Evolutionary conservation across 2,329 filamentous ascomycete species (phyloP).

Genomic region (Penicillium sp.): DNA sequence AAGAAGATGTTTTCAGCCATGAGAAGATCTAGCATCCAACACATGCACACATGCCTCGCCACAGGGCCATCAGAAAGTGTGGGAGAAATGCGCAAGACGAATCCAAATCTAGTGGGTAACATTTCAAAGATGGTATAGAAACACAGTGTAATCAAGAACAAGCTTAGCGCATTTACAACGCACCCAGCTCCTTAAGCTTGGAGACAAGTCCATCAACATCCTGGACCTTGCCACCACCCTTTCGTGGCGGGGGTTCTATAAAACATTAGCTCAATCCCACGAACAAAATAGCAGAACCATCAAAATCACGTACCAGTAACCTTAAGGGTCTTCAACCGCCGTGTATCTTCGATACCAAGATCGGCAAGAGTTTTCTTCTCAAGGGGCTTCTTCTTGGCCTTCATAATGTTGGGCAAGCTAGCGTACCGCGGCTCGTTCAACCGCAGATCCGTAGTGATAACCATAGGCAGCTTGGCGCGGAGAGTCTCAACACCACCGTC

Average conservation of each 20-base stretch:
- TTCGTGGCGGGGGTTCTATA: constrained; percentile 76
- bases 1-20: neutral
- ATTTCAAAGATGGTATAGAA: constrained; percentile 25
- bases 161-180: constrained; percentile 56
- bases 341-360: constrained; percentile 71
- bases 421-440: constrained; percentile 95
- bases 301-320: constrained; percentile 64
- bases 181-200: constrained; percentile 95
- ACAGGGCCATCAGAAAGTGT: constrained; percentile 4
- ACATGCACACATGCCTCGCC: constrained; percentile 5
- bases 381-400: constrained; percentile 99
- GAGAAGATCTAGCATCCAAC: constrained; percentile 1
- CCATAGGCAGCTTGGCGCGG: constrained; percentile 78
- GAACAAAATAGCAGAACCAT: constrained; percentile 3
- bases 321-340: constrained; percentile 83
- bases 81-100: constrained; percentile 8
- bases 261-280: constrained; percentile 6
- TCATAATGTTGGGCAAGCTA: constrained; percentile 98
- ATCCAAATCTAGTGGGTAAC: constrained; percentile 10
- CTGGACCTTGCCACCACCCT: constrained; percentile 95
- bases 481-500: constrained; percentile 94
- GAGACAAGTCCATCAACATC: constrained; percentile 91
- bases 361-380: constrained; percentile 88
- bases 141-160: constrained; percentile 15
- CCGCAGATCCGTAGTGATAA: constrained; percentile 91